phyloP scores from a whole-genome alignment of 129 eudicot genomes.

The Dittrichia graveolens region DNA sequence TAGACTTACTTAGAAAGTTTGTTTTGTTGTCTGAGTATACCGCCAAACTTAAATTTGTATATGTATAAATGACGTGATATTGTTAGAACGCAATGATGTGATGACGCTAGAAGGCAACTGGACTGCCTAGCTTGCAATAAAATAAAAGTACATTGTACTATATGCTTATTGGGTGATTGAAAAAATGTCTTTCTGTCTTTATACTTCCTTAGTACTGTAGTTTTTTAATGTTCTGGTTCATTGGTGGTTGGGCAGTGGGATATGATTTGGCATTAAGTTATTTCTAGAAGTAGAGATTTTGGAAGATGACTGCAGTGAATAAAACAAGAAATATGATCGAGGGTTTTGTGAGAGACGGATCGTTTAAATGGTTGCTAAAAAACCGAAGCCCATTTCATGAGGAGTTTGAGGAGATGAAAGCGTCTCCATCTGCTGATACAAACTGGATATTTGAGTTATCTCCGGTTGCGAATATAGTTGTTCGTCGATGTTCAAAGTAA shows the following conservation, averaged over 20 bases:
- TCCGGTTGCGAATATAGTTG: slow-evolving; percentile 67
- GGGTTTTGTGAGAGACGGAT: slow-evolving; percentile 71
- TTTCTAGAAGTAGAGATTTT: slow-evolving; percentile 8
- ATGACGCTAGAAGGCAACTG: not conserved
- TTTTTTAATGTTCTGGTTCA: not conserved
- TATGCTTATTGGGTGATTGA: slow-evolving; percentile 3
- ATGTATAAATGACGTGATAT: not conserved
- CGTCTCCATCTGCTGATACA: slow-evolving; percentile 57
- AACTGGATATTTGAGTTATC: slow-evolving; percentile 78
- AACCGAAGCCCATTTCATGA: slow-evolving; percentile 45
- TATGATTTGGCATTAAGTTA: slow-evolving; percentile 2
- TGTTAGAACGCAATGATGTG: not conserved
- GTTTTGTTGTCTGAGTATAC: not conserved
- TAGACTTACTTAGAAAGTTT: not conserved
- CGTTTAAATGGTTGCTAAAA: slow-evolving; percentile 74
- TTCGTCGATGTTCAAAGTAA: slow-evolving; percentile 86
- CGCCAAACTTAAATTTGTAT: not conserved
- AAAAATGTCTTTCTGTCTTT: not conserved
- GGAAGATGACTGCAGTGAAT: slow-evolving; percentile 61
- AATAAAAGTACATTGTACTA: not conserved
- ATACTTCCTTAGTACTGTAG: not conserved
- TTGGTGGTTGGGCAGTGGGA: slow-evolving; percentile 7
- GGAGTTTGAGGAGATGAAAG: slow-evolving; percentile 72
- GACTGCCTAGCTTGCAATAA: not conserved
- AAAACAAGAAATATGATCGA: slow-evolving; percentile 78